phyloP scores from a whole-genome alignment of 495 filamentous ascomycete genomes.

The Pyrenopolyporus hunteri region DNA sequence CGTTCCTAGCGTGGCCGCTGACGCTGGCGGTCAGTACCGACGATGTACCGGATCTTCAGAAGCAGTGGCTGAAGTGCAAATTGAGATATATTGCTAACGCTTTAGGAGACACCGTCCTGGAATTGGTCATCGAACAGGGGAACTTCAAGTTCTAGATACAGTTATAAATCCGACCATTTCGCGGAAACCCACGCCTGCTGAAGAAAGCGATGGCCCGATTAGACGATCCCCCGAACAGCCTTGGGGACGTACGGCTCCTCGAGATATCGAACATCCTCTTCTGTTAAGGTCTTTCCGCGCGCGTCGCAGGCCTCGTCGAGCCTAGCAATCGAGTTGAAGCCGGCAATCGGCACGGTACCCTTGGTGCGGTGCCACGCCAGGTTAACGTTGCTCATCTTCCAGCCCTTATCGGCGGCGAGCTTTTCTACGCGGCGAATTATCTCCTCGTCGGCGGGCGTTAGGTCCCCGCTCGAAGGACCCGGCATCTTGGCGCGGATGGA shows the following conservation, averaged over 20 bases:
- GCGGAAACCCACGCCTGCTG: not conserved
- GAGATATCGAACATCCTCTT: conserved; percentile 64
- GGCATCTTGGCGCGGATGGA: conserved; percentile 22
- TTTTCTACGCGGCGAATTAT: conserved; percentile 65
- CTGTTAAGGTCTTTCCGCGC: conserved; percentile 57
- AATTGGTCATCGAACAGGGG: conserved; percentile 1
- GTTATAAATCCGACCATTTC: not conserved
- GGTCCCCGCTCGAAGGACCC: conserved; percentile 9
- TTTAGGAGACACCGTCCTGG: conserved; percentile 27
- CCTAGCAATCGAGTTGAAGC: conserved; percentile 55
- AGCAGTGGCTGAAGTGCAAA: conserved; percentile 30
- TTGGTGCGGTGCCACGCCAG: conserved; percentile 61
- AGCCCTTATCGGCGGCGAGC: conserved; percentile 62
- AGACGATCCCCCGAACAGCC: not conserved
- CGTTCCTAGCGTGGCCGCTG: conserved; percentile 41
- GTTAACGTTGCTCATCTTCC: conserved; percentile 65
- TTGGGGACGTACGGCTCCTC: conserved; percentile 62
- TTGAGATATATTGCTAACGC: conserved; percentile 19
- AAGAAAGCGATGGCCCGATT: not conserved
- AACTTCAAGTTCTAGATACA: conserved; percentile 22
- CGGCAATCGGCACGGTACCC: conserved; percentile 61
- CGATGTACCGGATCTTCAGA: conserved; percentile 30
- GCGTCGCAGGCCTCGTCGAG: conserved; percentile 65
- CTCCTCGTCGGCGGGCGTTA: conserved; percentile 29
- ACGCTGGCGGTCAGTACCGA: conserved; percentile 35